These are phyloP conservation scores for Skeletonema grethae DNA, from an alignment of 108 stramenopile species.

Conservation along the genomic window DNA sequence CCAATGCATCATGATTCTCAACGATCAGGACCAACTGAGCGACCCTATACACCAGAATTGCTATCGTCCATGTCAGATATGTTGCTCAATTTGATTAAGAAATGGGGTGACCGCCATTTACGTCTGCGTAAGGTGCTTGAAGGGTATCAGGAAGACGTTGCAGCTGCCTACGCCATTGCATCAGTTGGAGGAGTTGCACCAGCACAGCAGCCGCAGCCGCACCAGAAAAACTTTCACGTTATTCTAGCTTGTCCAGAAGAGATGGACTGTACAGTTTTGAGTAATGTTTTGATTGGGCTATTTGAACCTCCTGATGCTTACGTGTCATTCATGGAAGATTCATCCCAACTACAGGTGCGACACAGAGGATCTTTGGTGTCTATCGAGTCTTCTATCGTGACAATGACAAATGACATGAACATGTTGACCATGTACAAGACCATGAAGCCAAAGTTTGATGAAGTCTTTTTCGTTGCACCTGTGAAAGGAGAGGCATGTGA, in stretches of 20 bases:
- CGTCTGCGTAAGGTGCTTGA: slow-evolving; percentile 21
- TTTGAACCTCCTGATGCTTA: slow-evolving; percentile 30
- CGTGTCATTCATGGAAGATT: slow-evolving; percentile 8
- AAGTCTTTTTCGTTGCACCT: background rate
- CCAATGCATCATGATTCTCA: slow-evolving; percentile 27
- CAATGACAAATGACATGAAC: background rate
- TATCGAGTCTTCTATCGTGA: slow-evolving; percentile 1
- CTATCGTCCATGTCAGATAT: slow-evolving; percentile 25
- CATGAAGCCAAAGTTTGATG: slow-evolving; percentile 2
- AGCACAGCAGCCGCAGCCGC: background rate
- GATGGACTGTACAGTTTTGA: slow-evolving; percentile 19
- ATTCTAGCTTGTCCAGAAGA: slow-evolving; percentile 16
- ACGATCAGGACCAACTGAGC: slow-evolving; percentile 32
- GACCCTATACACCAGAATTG: slow-evolving; percentile 25
- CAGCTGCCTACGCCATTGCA: slow-evolving; percentile 4
- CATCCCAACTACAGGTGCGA: background rate
- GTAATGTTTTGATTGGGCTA: slow-evolving; percentile 27
- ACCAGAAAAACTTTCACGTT: slow-evolving; percentile 14
- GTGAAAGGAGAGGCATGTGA: background rate
- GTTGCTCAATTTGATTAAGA: slow-evolving; percentile 27
- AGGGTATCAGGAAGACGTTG: slow-evolving; percentile 19
- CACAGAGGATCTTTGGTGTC: background rate
- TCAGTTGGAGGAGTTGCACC: background rate
- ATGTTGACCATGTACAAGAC: background rate
- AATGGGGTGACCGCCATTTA: slow-evolving; percentile 31